Conservation (phyloP, 2,329 filamentous ascomycete genomes). For the Gaeumannomyces tritici region DNA sequence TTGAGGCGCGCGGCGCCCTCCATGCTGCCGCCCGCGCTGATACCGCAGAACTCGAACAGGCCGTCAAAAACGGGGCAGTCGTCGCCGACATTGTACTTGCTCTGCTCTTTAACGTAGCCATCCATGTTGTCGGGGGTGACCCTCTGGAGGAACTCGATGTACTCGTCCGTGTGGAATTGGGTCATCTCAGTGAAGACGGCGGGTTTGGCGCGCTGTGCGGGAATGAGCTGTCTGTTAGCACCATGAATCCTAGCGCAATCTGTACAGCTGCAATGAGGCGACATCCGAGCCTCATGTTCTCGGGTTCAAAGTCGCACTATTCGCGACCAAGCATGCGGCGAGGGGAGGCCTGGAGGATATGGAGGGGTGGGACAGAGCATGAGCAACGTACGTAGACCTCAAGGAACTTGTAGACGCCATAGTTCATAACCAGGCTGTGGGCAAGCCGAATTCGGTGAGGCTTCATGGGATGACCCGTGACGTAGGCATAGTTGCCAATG, state of each 20-base stretch:
- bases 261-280: neutral
- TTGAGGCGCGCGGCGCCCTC: constrained; percentile 87
- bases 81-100: constrained; percentile 88
- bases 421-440: constrained; percentile 92
- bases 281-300: no score
- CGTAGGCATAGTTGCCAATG: constrained; percentile 96
- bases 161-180: constrained; percentile 90
- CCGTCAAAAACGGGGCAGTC: constrained; percentile 98
- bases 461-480: constrained; percentile 97
- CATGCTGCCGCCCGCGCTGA: constrained; percentile 89
- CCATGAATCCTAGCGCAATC: neutral
- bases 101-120: constrained; percentile 79
- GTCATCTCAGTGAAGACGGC: constrained; percentile 85
- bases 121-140: constrained; percentile 99
- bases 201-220: constrained; percentile 63
- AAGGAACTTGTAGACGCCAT: constrained; percentile 93
- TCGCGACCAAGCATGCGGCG: neutral
- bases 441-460: constrained; percentile 91
- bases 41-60: constrained; percentile 91
- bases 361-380: neutral
- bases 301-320: no score
- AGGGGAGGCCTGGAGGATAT: neutral
- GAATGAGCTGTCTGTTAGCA: constrained; percentile 5
- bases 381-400: constrained; percentile 74
- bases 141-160: constrained; percentile 89